A percentile compares a stretch with the other conserved stretches of the same genome.
phyloP scores from a whole-genome alignment of 1,284 basidiomycete genomes.

The Puccinia novopanici region DNA sequence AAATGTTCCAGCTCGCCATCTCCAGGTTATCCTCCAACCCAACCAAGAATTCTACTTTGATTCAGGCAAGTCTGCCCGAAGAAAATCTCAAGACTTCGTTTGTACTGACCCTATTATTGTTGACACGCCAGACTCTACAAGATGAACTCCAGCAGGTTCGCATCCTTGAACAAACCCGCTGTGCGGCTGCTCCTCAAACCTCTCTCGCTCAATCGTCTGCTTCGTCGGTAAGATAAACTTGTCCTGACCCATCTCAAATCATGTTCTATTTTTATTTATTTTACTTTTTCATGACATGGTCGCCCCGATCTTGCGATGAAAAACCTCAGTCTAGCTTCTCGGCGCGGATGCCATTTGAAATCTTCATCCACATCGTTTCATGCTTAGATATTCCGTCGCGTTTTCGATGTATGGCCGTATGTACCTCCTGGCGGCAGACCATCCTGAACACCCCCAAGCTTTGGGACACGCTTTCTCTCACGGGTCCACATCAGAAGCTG shows the following conservation, averaged over 20 bases:
- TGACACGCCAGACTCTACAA: conserved; percentile 4
- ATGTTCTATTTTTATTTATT: not conserved
- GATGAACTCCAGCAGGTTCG: conserved; percentile 35
- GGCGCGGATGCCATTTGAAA: conserved; percentile 19
- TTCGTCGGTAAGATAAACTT: conserved; percentile 5
- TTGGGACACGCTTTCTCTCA: conserved; percentile 25
- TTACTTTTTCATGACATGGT: not conserved
- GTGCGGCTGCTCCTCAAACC: too few relatives aligned
- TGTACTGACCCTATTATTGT: not conserved
- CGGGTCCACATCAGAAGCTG: not conserved
- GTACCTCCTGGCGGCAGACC: conserved; percentile 30
- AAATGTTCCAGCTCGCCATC: conserved; percentile 41
- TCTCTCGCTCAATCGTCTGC: not conserved
- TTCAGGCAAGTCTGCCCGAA: conserved; percentile 18
- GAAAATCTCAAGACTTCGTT: not conserved
- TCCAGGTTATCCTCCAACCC: not conserved
- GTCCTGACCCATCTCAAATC: not conserved
- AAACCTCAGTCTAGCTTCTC: not conserved
- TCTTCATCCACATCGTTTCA: conserved; percentile 28
- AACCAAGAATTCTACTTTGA: not conserved
- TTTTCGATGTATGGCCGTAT: conserved; percentile 35
- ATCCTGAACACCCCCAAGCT: conserved; percentile 19
- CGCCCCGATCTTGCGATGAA: not conserved
- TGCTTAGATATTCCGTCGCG: conserved; percentile 32
- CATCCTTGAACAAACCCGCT: not conserved